phyloP scores from a whole-genome alignment of 352 stramenopile species.

The Phytophthora constricta region DNA sequence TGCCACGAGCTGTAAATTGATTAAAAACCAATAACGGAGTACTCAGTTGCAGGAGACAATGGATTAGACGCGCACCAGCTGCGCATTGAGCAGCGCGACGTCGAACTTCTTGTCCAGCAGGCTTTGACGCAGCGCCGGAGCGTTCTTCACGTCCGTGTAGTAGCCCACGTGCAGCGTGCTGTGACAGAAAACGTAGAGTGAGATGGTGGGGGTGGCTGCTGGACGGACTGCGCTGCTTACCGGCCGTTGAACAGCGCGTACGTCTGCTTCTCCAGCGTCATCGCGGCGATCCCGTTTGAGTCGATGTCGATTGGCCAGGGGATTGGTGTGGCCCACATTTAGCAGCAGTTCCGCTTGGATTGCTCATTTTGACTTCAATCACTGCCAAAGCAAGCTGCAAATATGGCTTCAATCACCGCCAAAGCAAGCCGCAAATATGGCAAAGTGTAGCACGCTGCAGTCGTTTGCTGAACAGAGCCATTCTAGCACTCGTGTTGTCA shows the following conservation, averaged over 20 bases:
- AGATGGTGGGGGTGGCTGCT: background rate
- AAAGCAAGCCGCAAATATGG: too few relatives aligned
- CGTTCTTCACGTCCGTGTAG: slow-evolving; percentile 81
- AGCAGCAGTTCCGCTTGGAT: background rate
- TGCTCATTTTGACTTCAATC: too few relatives aligned
- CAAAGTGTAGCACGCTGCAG: background rate
- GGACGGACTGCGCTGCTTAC: slow-evolving; percentile 27
- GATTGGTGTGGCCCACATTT: background rate
- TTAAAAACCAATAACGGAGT: slow-evolving; percentile 5
- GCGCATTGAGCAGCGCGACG: slow-evolving; percentile 76
- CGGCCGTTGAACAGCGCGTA: slow-evolving; percentile 73
- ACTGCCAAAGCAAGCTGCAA: too few relatives aligned
- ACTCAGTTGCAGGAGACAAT: background rate
- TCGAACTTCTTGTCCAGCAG: slow-evolving; percentile 75
- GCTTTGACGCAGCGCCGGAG: slow-evolving; percentile 52
- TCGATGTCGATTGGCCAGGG: background rate
- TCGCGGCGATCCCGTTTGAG: slow-evolving; percentile 10
- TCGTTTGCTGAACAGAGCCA: background rate
- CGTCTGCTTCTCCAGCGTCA: slow-evolving; percentile 60
- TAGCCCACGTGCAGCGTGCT: slow-evolving; percentile 80
- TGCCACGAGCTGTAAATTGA: slow-evolving; percentile 59
- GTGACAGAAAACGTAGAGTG: background rate
- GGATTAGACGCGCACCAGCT: slow-evolving; percentile 47
- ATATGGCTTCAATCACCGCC: slow-evolving; percentile 9
- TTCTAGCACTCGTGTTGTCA: too few relatives aligned